phyloP scores from a whole-genome alignment of 2,329 filamentous ascomycete genomes.

The Colletotrichum neosansevieriae region DNA sequence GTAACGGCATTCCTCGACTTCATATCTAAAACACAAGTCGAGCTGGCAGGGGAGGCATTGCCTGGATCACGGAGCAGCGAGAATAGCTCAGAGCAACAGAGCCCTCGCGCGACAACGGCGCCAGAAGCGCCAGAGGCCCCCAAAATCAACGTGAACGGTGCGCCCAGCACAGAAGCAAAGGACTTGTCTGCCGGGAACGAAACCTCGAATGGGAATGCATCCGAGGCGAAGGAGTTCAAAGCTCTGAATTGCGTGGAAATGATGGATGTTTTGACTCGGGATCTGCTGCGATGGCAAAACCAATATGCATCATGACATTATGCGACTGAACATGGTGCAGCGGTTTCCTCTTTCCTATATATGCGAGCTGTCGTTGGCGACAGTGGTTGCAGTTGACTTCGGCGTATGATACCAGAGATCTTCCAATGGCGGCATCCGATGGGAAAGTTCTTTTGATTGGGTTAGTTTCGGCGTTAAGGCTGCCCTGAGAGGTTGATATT shows the following conservation, averaged over 20 bases:
- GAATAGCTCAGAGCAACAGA: constrained; percentile 42
- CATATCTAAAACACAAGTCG: constrained; percentile 88
- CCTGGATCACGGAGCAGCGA: constrained; percentile 53
- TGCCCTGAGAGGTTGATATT: background rate
- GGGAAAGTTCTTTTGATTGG: constrained; percentile 18
- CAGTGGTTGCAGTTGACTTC: constrained; percentile 13
- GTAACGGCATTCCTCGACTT: constrained; percentile 89
- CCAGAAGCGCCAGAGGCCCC: constrained; percentile 43
- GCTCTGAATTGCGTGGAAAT: constrained; percentile 84
- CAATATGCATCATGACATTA: constrained; percentile 63
- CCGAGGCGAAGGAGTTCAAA: constrained; percentile 71
- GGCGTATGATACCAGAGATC: constrained; percentile 36
- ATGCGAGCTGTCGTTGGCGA: constrained; percentile 17
- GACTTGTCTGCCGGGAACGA: constrained; percentile 14
- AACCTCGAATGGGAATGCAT: constrained; percentile 42
- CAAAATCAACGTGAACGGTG: constrained; percentile 36
- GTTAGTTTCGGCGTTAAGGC: constrained; percentile 27
- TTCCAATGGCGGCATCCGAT: constrained; percentile 19
- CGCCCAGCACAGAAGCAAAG: constrained; percentile 41
- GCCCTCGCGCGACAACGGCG: constrained; percentile 43
- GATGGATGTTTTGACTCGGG: constrained; percentile 87
- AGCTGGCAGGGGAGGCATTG: constrained; percentile 77
- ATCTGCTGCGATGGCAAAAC: constrained; percentile 88
- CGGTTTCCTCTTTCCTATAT: constrained; percentile 55
- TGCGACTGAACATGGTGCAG: constrained; percentile 51